Conservation (phyloP, 2,329 filamentous ascomycete species). For the Beauveria scarabaeidicola region DNA sequence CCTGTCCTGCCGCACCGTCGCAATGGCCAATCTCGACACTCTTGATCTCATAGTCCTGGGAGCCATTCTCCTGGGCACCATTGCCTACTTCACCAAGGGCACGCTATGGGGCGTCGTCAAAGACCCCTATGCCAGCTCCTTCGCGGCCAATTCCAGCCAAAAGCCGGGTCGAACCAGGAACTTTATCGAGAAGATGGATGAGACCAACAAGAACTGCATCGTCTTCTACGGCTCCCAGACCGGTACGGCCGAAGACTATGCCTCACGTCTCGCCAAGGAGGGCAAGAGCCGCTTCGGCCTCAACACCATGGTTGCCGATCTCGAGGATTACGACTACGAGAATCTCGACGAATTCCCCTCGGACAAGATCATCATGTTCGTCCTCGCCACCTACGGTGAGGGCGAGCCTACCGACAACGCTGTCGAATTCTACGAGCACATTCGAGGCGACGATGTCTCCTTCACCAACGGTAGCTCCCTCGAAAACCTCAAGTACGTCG, state of each 20-base stretch:
- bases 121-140: constrained; percentile 75
- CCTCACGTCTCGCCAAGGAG: constrained; percentile 91
- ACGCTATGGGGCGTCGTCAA: constrained; percentile 84
- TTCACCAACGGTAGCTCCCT: constrained; percentile 74
- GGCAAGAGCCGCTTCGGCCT: constrained; percentile 92
- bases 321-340: constrained; percentile 96
- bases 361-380: constrained; percentile 90
- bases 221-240: constrained; percentile 99
- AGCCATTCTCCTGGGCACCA: constrained; percentile 72
- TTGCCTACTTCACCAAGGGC: constrained; percentile 97
- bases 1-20: constrained; percentile 20
- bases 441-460: constrained; percentile 68
- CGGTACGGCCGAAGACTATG: constrained; percentile 96
- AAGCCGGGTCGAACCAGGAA: constrained; percentile 83
- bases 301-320: constrained; percentile 95
- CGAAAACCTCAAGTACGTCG: constrained; percentile 79
- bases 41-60: constrained; percentile 89
- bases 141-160: constrained; percentile 59
- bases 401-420: constrained; percentile 98
- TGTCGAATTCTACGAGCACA: constrained; percentile 97
- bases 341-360: constrained; percentile 81
- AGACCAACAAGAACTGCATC: constrained; percentile 92
- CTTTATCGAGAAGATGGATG: constrained; percentile 92
- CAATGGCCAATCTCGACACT: constrained; percentile 93
- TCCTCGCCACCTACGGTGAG: constrained; percentile 95